Conservation (phyloP, 345 rosid species). For the Gossypium rotundifolium region DNA sequence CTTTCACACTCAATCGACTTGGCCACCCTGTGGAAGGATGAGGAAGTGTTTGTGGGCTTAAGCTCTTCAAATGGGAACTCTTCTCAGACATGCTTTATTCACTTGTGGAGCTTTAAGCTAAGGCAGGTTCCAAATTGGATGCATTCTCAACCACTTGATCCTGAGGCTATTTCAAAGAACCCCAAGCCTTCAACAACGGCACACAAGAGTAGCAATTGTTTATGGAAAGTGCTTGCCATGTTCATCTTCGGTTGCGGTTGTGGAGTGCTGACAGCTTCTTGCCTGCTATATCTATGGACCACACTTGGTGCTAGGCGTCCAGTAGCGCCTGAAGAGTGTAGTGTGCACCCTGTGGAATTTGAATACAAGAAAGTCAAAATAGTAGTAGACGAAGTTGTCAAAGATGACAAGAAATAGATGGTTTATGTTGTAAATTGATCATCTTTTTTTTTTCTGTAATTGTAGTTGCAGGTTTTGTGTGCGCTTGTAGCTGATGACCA, state of each 20-base stretch:
- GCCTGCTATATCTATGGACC: slow-evolving; percentile 52
- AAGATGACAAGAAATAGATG: slow-evolving; percentile 42
- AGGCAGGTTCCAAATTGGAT: slow-evolving; percentile 37
- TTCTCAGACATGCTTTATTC: slow-evolving; percentile 40
- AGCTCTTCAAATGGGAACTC: slow-evolving; percentile 54
- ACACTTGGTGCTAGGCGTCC: slow-evolving; percentile 55
- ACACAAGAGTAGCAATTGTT: slow-evolving; percentile 39
- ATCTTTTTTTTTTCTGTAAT: slow-evolving; percentile 27
- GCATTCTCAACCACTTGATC: slow-evolving; percentile 59
- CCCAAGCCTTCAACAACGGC: slow-evolving; percentile 20
- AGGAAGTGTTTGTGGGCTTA: slow-evolving; percentile 51
- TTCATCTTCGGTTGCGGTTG: slow-evolving; percentile 51
- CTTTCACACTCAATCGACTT: slow-evolving; percentile 44
- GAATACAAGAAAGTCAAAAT: slow-evolving; percentile 61
- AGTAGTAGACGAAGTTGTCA: slow-evolving; percentile 36
- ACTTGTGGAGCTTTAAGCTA: slow-evolving; percentile 64
- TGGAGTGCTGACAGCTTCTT: slow-evolving; percentile 59
- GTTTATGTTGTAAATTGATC: slow-evolving; percentile 51
- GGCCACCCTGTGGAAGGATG: slow-evolving; percentile 42
- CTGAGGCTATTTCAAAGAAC: slow-evolving; percentile 21
- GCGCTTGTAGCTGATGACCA: slow-evolving; percentile 36
- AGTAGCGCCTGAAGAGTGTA: slow-evolving; percentile 56
- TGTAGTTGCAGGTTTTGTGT: slow-evolving; percentile 37
- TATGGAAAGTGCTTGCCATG: slow-evolving; percentile 45
- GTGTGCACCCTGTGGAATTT: slow-evolving; percentile 42